Base-by-base conservation (phyloP, 2,329 filamentous ascomycete species). In the Lasiodiplodia sp. region DNA sequence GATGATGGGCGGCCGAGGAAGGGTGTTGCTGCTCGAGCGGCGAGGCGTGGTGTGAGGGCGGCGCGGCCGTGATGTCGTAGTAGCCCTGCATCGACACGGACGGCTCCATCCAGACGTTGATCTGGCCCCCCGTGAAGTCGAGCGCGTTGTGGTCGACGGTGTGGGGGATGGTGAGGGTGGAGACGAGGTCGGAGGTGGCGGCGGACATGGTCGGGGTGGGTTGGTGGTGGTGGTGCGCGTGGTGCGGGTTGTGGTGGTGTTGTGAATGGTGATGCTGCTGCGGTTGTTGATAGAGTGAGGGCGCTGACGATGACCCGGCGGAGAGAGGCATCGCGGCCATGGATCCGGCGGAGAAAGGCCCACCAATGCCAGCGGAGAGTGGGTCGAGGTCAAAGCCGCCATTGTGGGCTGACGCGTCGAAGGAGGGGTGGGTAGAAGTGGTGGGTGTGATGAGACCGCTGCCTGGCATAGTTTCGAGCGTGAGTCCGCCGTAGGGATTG, bases 81-180 rank as follows among this genome's bases (percentile, higher is more conserved):
- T 57, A 53, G 57, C 51, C 58, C 10, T 68, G 67, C 51, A 78
- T 71, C 38, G 75, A 71, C 53, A 77, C 76, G 14, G 72, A 68
- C 0, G 77, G 74, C 25, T 82, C 79, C 64, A 82, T 81, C 14
- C 76, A 75, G 53, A 82, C 77, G 66, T 77, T 76, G 67, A 83
- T 81, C 49, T 79, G 78, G 14, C 79, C 79, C 62, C 74, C 77
- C 23, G 71, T 73, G 73, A 83, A 82, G 70, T 83, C 79, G 70
- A 82, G 79, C 14, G 75, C 74, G 67, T 80, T 81, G 23, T 76
- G 72, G 34, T 77, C 72, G 25, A 44, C 44, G 44, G 7, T 6
- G 40, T 38, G n/a, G 34, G 31, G 51, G 62, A 23, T 31, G 37
- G 44, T 16, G 28, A 49, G 40, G 47, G 53, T 23, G 64, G 12